Conservation (phyloP, 2,329 filamentous ascomycete species). For the Stachybotrys elegans region DNA sequence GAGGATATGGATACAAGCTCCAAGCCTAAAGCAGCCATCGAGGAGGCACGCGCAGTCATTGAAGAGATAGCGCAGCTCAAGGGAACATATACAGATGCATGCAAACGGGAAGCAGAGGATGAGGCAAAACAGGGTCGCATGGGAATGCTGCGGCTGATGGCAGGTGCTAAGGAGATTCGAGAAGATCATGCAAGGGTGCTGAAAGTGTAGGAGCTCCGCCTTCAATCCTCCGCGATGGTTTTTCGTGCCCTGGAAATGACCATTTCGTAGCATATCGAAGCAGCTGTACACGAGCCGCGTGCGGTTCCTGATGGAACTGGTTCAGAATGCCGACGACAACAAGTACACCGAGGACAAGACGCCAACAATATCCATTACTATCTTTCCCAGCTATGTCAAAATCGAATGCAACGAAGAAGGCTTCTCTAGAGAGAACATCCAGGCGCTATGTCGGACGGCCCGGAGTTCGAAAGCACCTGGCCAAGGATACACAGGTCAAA, state of each 20-base stretch:
- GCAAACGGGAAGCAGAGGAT: background rate
- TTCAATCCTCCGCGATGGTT: background rate
- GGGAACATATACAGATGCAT: background rate
- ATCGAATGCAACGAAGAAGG: slow-evolving; percentile 10
- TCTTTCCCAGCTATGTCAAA: background rate
- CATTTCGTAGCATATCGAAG: slow-evolving; percentile 38
- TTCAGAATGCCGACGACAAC: slow-evolving; percentile 9
- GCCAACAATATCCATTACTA: slow-evolving; percentile 1
- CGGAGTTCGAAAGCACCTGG: slow-evolving; percentile 4
- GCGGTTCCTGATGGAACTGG: slow-evolving; percentile 6
- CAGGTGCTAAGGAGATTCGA: background rate
- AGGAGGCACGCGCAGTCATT: background rate
- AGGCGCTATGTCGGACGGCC: background rate
- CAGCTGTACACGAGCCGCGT: slow-evolving; percentile 4
- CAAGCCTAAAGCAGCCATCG: background rate
- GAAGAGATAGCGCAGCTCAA: background rate
- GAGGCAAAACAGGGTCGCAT: background rate
- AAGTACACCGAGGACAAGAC: background rate
- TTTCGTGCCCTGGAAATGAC: slow-evolving; percentile 28
- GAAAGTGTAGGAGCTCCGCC: background rate
- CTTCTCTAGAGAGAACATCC: background rate
- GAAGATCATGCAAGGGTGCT: background rate
- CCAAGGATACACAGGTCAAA: slow-evolving; percentile 5
- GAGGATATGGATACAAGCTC: background rate
- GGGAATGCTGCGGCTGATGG: background rate